Evolutionary conservation across 1,284 basidiomycete genomes (phyloP).

Genomic region (Inonotus hispidus): DNA sequence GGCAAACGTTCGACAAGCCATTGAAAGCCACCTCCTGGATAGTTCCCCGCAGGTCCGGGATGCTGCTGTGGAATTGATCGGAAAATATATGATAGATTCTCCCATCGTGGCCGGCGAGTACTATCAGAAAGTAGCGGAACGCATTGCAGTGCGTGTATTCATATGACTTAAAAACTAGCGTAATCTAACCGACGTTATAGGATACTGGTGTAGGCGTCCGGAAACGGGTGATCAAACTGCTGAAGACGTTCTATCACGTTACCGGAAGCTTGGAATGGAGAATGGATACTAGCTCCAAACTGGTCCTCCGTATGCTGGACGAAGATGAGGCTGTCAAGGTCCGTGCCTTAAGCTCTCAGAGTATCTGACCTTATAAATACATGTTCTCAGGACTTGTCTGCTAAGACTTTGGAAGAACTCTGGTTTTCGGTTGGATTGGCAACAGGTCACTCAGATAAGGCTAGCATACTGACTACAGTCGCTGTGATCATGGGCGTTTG

Average conservation of each 20-base stretch:
- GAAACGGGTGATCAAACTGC: conserved; percentile 90
- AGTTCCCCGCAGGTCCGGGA: conserved; percentile 92
- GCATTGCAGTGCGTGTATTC: conserved; percentile 66
- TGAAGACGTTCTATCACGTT: conserved; percentile 76
- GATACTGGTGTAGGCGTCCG: conserved; percentile 91
- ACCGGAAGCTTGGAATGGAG: conserved; percentile 55
- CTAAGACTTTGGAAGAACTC: conserved; percentile 84
- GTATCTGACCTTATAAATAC: not conserved
- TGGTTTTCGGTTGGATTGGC: conserved; percentile 60
- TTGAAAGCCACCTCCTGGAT: conserved; percentile 87
- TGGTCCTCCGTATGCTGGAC: conserved; percentile 84
- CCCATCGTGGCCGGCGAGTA: conserved; percentile 82
- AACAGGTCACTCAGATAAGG: conserved; percentile 34
- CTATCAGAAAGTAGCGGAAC: conserved; percentile 79
- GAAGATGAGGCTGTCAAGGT: conserved; percentile 89
- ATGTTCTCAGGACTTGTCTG: conserved; percentile 65
- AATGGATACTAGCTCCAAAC: conserved; percentile 76
- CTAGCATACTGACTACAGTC: conserved; percentile 53
- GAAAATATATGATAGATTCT: conserved; percentile 88
- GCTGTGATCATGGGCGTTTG: conserved; percentile 82
- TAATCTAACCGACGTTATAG: conserved; percentile 33
- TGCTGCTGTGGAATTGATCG: conserved; percentile 91
- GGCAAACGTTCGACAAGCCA: conserved; percentile 72
- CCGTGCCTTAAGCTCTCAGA: not conserved
- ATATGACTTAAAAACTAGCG: not conserved